phyloP scores from a whole-genome alignment of 805 yeast genomes.

The Pichia phayaonensis region DNA sequence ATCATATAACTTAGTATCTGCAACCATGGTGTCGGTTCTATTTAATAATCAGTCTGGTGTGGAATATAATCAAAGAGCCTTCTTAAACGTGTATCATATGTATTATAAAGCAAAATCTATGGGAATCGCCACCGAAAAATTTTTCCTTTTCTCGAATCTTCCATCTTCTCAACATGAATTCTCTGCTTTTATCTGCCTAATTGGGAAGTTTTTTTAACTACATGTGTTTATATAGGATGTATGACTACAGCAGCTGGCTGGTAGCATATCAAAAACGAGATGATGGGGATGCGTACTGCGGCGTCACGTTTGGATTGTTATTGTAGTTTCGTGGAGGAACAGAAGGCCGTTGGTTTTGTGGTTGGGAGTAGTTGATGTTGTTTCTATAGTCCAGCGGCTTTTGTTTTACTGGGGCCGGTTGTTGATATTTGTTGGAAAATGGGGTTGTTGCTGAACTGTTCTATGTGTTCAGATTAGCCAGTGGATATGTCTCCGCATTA shows the following conservation, averaged over 20 bases:
- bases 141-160: background rate
- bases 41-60: background rate
- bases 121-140: background rate
- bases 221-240: background rate
- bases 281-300: background rate
- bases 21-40: slow-evolving; percentile 45
- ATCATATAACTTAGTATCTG: slow-evolving; percentile 73
- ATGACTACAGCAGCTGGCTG: too few relatives aligned
- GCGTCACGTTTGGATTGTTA: background rate
- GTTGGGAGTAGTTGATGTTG: background rate
- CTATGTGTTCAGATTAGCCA: background rate
- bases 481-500: background rate
- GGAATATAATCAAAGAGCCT: background rate
- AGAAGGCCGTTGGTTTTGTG: background rate
- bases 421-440: background rate
- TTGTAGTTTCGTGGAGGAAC: background rate
- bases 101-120: background rate
- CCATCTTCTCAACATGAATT: background rate
- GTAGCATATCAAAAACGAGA: too few relatives aligned
- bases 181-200: background rate
- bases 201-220: background rate
- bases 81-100: background rate
- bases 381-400: background rate
- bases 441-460: background rate
- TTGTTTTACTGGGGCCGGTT: background rate